These are phyloP conservation scores for Boletus rubescentipes DNA, from an alignment of 768 basidiomycete genomes.

Conservation along the genomic window DNA sequence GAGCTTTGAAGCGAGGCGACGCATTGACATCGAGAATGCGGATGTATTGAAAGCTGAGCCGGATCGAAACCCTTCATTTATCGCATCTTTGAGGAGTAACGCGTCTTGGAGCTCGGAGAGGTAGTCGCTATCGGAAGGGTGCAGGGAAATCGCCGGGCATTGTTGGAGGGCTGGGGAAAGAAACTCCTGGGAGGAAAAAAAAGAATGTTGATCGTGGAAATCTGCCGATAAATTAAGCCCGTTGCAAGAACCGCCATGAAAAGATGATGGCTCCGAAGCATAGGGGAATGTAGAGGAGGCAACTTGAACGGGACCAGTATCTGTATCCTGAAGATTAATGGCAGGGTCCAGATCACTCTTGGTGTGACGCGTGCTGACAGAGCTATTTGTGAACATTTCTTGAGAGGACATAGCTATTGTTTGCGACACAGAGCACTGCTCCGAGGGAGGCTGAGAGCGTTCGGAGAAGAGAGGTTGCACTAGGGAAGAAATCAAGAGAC, in stretches of 20 bases:
- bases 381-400: constrained; percentile 7
- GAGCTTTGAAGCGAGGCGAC: constrained; percentile 32
- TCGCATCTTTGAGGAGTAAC: constrained; percentile 14
- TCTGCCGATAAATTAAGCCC: constrained; percentile 6
- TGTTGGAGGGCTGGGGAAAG: constrained; percentile 8
- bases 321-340: constrained; percentile 5
- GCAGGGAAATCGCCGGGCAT: neutral
- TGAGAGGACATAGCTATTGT: constrained; percentile 2
- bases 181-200: constrained; percentile 7
- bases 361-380: constrained; percentile 9
- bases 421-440: constrained; percentile 7
- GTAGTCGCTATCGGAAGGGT: constrained; percentile 7
- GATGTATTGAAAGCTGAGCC: constrained; percentile 13
- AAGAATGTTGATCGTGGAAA: constrained; percentile 3
- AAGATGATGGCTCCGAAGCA: constrained; percentile 6
- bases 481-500: constrained; percentile 3
- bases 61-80: constrained; percentile 8
- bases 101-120: constrained; percentile 15
- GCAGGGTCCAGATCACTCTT: constrained; percentile 15
- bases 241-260: neutral
- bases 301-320: neutral
- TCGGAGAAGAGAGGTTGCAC: constrained; percentile 31
- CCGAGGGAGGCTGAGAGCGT: constrained; percentile 10
- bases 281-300: constrained; percentile 5
- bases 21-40: constrained; percentile 31